phyloP scores from a whole-genome alignment of 371 early-diverging fungal genomes.

The Umbelopsis sp. region DNA sequence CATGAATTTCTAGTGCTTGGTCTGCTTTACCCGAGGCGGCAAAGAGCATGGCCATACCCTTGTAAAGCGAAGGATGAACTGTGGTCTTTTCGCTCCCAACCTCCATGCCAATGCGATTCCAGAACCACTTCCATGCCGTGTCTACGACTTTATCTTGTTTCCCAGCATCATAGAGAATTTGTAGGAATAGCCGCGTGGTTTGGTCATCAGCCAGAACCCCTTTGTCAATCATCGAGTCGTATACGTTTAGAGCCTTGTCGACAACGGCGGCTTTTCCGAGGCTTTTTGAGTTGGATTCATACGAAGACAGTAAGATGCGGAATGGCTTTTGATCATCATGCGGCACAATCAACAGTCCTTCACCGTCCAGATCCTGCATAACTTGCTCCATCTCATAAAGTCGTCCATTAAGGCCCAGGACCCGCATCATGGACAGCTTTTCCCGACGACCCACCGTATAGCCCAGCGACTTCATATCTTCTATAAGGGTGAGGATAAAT shows the following conservation, averaged over 20 bases:
- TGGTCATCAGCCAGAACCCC: conserved; percentile 28
- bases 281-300: conserved; percentile 29
- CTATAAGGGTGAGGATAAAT: conserved; percentile 34
- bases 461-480: conserved; percentile 45
- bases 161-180: conserved; percentile 30
- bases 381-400: conserved; percentile 43
- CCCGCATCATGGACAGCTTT: conserved; percentile 39
- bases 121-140: conserved; percentile 40
- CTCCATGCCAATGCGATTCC: conserved; percentile 36
- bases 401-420: conserved; percentile 43
- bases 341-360: conserved; percentile 24
- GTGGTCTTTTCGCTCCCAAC: conserved; percentile 24
- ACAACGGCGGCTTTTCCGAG: conserved; percentile 29
- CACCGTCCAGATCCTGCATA: conserved; percentile 31
- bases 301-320: conserved; percentile 37
- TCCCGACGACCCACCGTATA: conserved; percentile 39
- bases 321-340: conserved; percentile 36
- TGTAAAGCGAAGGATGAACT: conserved; percentile 29
- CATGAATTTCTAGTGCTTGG: conserved; percentile 44
- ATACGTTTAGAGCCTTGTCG: conserved; percentile 38
- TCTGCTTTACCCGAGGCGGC: conserved; percentile 42
- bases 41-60: conserved; percentile 43
- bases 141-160: conserved; percentile 31
- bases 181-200: conserved; percentile 30
- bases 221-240: conserved; percentile 35